A percentile compares a stretch with the other conserved stretches of the same genome.
Conservation (phyloP, 2,329 filamentous ascomycete genomes). For the Fusarium lateritium region DNA sequence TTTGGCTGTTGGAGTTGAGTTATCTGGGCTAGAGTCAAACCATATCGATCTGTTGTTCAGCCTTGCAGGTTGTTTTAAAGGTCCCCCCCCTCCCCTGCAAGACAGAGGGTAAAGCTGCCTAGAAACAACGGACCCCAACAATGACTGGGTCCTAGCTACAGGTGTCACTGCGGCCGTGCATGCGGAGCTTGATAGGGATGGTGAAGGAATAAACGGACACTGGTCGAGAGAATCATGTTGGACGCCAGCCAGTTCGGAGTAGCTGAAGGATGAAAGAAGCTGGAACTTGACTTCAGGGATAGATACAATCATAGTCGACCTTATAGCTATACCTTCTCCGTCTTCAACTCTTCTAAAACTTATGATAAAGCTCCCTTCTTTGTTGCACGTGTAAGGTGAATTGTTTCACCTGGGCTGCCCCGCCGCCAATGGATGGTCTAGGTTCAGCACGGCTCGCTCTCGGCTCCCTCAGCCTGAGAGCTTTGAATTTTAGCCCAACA, state of each 20-base stretch:
- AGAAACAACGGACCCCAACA: constrained; percentile 31
- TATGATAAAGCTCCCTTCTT: constrained; percentile 1
- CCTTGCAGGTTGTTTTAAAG: constrained; percentile 36
- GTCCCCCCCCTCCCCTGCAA: constrained; percentile 25
- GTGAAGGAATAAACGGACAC: constrained; percentile 24
- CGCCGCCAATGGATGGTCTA: constrained; percentile 30
- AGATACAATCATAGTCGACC: not conserved
- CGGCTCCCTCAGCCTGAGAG: constrained; percentile 41
- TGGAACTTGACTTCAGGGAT: not conserved
- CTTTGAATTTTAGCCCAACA: constrained; percentile 47
- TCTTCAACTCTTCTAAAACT: not conserved
- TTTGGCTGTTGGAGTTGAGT: constrained; percentile 9
- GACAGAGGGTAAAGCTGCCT: constrained; percentile 24
- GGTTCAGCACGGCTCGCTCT: constrained; percentile 27
- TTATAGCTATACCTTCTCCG: not conserved
- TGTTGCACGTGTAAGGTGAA: constrained; percentile 29
- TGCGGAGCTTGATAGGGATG: constrained; percentile 21
- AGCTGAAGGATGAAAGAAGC: not conserved
- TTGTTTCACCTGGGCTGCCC: constrained; percentile 36
- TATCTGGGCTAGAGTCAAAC: constrained; percentile 11
- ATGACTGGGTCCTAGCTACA: constrained; percentile 15
- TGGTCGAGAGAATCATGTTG: not conserved
- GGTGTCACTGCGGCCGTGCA: constrained; percentile 26
- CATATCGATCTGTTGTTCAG: constrained; percentile 25
- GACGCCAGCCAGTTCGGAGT: too few relatives aligned